A percentile compares a stretch with the other conserved stretches of the same genome.
phyloP scores from a whole-genome alignment of 345 rosid species.

The Capsella bursapastoris region DNA sequence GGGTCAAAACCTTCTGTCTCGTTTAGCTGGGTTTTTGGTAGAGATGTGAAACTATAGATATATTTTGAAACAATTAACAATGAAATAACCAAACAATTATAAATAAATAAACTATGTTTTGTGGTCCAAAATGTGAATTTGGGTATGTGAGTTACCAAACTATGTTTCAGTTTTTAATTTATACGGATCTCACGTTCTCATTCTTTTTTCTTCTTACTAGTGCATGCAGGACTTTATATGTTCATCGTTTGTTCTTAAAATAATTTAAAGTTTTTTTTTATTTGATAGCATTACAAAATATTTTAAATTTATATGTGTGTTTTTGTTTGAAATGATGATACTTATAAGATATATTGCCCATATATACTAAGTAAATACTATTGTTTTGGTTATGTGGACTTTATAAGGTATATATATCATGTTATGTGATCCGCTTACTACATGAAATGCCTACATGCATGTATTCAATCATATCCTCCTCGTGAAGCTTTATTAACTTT shows the following conservation, averaged over 20 bases:
- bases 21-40: conserved; percentile 60
- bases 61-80: neutral
- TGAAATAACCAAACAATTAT: neutral
- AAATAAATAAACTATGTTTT: conserved; percentile 22
- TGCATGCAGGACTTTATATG: neutral
- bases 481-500: neutral
- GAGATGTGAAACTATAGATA: conserved; percentile 39
- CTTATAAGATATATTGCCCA: too few species aligned
- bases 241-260: neutral
- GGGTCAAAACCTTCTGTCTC: conserved; percentile 40
- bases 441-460: neutral
- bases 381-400: neutral
- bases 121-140: neutral
- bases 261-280: too few species aligned
- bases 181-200: neutral
- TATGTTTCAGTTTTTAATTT: neutral
- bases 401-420: too few species aligned
- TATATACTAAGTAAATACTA: too few species aligned
- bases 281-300: too few species aligned
- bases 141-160: neutral
- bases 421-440: neutral
- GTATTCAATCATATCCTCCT: neutral
- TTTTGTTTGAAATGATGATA: neutral
- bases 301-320: neutral
- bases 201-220: neutral